phyloP scores from a whole-genome alignment of 768 basidiomycete species.

The Tulasnella sp. region DNA sequence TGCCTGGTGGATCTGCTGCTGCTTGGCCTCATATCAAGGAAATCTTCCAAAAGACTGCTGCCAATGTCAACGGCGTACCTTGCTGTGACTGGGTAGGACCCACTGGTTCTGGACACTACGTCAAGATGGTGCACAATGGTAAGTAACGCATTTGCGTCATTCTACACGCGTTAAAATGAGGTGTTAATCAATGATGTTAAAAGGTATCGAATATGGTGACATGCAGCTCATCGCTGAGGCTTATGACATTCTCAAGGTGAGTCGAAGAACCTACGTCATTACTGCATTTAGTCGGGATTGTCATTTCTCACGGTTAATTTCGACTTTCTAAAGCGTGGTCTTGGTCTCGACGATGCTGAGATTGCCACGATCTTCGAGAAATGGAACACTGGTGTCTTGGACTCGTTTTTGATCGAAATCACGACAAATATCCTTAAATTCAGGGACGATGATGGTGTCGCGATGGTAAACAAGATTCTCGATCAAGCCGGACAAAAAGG shows the following conservation, averaged over 20 bases:
- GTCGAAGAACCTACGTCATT: not conserved
- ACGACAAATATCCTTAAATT: slow-evolving; percentile 93
- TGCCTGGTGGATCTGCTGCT: slow-evolving; percentile 90
- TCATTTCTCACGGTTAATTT: not conserved
- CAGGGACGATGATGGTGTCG: slow-evolving; percentile 89
- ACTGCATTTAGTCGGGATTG: not conserved
- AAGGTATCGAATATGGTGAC: slow-evolving; percentile 99
- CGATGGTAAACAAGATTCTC: slow-evolving; percentile 85
- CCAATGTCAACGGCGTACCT: slow-evolving; percentile 86
- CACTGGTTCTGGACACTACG: slow-evolving; percentile 91
- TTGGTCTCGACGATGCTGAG: slow-evolving; percentile 73
- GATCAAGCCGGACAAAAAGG: slow-evolving; percentile 98
- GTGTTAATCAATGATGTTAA: slow-evolving; percentile 23
- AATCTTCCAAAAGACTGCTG: slow-evolving; percentile 97
- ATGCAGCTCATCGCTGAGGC: slow-evolving; percentile 99
- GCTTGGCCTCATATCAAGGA: slow-evolving; percentile 97
- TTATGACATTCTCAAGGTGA: slow-evolving; percentile 85
- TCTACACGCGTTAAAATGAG: no score
- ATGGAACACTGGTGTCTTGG: slow-evolving; percentile 98
- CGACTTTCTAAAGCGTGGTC: slow-evolving; percentile 47
- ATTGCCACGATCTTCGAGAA: slow-evolving; percentile 87
- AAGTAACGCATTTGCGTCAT: no score
- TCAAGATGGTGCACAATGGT: slow-evolving; percentile 99
- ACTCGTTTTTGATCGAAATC: slow-evolving; percentile 99
- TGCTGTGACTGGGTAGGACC: slow-evolving; percentile 99